phyloP scores from a whole-genome alignment of 306 rosid species.

The Rosa rugosa region DNA sequence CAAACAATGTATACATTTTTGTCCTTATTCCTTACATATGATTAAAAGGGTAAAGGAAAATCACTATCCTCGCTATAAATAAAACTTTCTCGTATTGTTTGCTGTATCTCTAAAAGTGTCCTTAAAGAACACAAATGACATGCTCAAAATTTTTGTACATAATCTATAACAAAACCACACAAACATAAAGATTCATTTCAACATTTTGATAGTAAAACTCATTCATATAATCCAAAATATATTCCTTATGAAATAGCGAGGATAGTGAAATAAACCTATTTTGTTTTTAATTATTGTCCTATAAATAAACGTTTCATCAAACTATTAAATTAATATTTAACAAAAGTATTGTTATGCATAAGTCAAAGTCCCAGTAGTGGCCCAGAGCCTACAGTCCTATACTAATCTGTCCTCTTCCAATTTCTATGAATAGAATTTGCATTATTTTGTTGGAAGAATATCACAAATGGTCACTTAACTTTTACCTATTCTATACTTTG shows the following conservation, averaged over 20 bases:
- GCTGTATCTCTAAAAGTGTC: too few species aligned
- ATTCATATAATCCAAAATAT: background rate
- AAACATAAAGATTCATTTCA: background rate
- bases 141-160: background rate
- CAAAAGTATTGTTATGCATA: background rate
- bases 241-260: background rate
- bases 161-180: background rate
- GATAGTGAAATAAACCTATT: background rate
- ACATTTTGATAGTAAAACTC: background rate
- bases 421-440: background rate
- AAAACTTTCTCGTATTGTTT: too few species aligned
- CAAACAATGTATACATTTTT: too few species aligned
- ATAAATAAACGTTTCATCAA: background rate
- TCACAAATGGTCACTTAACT: too few species aligned
- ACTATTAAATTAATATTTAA: background rate
- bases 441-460: background rate
- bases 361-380: conserved; percentile 11
- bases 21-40: too few species aligned
- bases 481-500: too few species aligned
- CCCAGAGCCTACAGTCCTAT: background rate
- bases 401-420: conserved; percentile 17
- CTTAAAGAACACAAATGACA: too few species aligned
- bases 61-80: too few species aligned
- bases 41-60: too few species aligned
- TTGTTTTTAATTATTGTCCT: background rate